Evolutionary conservation across 441 rosid genomes (phyloP), one percentile per base, ranked within the genome.

Genomic region (Aleurites moluccanus): DNA sequence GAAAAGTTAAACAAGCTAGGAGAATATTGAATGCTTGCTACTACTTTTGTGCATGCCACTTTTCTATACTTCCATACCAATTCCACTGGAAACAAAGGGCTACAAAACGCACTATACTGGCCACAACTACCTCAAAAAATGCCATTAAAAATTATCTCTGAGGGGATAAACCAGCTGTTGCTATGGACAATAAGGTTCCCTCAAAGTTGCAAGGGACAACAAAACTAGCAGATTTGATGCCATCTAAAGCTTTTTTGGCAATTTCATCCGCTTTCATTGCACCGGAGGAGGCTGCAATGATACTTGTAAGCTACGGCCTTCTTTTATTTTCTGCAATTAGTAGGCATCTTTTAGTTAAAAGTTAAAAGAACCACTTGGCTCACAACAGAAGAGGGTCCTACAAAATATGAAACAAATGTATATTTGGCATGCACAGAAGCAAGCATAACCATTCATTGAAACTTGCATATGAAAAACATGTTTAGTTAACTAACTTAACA

Each of bases 151-250:
- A 87, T 21, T 97, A 93, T 77, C 91, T 85, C 69, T 92, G 97
- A 64, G 99, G 99, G 14, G 97, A 88, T 76, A 96, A 82, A 72
- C 97, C 97, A 16, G 95, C 88, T 55, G 96, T 88, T 1, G 90
- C 92, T 9, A 87, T 85, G 44, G 96, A 79, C n/a, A 93, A 72
- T 62, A 91, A 74, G 64, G 77, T 73, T 63, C 99, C 98, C 69
- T 87, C 95, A 56, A 85, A 82, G 87, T 96, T 93, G 81, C 98
- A 96, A 23, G 95, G 83, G 50, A 93, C 80, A 6, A 81, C 70
- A 80, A 96, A 96, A 55, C 81, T 87, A 52, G 93, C 95, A 56
- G 84, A 81, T 87, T 84, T 86, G 72, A 93, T 92, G 50, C 99
- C 98, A 64, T 85, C 81, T 52, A 96, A 75, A 69, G 97, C 86